Evolutionary conservation across 2,329 filamentous ascomycete species (phyloP).

Genomic region (Botrytis aclada): DNA sequence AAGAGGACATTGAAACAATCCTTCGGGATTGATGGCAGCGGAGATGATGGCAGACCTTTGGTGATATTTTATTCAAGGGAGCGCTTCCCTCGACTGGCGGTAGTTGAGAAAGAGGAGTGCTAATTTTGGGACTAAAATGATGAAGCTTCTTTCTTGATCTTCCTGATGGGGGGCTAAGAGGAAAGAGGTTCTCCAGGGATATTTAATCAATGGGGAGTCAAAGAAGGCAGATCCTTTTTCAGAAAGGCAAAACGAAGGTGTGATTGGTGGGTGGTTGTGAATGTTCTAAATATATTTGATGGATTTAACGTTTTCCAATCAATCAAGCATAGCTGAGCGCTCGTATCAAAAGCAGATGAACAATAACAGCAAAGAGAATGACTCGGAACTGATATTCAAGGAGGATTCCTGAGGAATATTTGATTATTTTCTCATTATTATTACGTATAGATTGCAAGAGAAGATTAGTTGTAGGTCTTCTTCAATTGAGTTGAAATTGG

Average conservation of each 20-base stretch:
- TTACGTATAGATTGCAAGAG: neutral
- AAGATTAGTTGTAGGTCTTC: neutral
- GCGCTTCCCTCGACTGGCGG: neutral
- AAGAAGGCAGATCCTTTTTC: slow-evolving; percentile 13
- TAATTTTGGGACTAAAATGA: slow-evolving; percentile 7
- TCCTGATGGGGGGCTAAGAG: neutral
- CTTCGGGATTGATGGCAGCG: neutral
- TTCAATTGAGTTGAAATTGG: neutral
- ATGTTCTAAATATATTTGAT: neutral
- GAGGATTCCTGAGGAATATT: neutral
- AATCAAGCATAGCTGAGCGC: neutral
- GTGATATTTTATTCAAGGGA: neutral
- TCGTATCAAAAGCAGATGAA: neutral
- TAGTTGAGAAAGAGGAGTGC: neutral
- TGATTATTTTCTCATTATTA: neutral
- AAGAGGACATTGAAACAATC: neutral
- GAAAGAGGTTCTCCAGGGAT: slow-evolving; percentile 12
- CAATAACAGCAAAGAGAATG: neutral
- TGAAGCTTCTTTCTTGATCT: slow-evolving; percentile 13
- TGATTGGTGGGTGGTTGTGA: neutral
- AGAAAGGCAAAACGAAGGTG: neutral
- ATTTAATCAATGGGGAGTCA: neutral
- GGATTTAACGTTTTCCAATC: neutral
- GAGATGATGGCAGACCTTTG: slow-evolving; percentile 2
- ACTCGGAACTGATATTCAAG: neutral